Evolutionary conservation across 1,284 basidiomycete species (phyloP), one percentile per base, ranked within the genome.

Genomic region (Pisolithus thermaeus): DNA sequence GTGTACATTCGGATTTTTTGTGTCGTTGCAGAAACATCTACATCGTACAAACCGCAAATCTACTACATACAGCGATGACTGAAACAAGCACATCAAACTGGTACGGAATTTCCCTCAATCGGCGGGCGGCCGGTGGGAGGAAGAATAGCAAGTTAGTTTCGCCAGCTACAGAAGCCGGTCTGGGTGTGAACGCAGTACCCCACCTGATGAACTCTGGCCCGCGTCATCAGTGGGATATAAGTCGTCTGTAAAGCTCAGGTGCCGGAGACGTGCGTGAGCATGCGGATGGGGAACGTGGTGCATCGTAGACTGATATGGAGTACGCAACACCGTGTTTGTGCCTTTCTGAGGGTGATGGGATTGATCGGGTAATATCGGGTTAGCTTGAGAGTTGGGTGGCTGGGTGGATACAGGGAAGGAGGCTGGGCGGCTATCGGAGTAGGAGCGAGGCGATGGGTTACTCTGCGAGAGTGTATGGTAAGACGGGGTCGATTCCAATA

Each of bases 211-310:
- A 16, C 58, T 61, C 49, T 69, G 70, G 30, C 66, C 54, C 9
- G 61, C 43, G n/a, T 68, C 62, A 23, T 67, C 66, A 42, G 51
- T 54, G 37, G 65, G 54, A 60, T 79, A 80, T 43, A 79, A 66
- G 36, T 70, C 65, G 56, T 77, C 74, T 14, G 73, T 54, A 52
- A 75, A 71, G 59, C 75, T 75, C 49, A 80, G 54, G 56, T 79
- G 77, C 55, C 82, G 84, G 57, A 84, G 81, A 28, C 83, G 75
- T 0, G 84, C 80, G 58, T 88, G 84, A 1, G 84, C 83, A 53
- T 87, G 84, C 1, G 85, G 84, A 58, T 87, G 85, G 0, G 85
- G 83, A 46, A 87, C 83, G 57, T 87, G 85, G 60, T 87, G 85
- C 81, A 88, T 83, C 49, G 70, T 59, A 16, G 67, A 61, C 12